phyloP scores from a whole-genome alignment of 495 filamentous ascomycete species.

The Tetracladium setigerum region DNA sequence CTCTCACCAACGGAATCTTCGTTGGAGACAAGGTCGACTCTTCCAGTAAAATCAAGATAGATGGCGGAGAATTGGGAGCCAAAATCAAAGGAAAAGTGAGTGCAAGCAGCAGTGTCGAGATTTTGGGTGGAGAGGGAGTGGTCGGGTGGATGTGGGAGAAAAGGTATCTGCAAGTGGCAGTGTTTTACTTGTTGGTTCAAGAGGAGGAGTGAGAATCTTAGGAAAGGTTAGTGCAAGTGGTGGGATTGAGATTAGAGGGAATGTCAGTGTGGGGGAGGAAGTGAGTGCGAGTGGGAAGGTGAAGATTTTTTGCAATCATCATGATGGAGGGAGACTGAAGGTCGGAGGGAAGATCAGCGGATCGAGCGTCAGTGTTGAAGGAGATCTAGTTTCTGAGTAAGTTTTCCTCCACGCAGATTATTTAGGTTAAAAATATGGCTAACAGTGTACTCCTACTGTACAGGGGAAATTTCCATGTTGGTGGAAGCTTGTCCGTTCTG shows the following conservation, averaged over 20 bases:
- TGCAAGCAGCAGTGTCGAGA: not conserved
- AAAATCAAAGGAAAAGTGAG: not conserved
- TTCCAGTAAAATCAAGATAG: conserved; percentile 2
- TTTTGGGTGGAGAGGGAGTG: not conserved
- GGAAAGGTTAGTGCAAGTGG: conserved; percentile 9
- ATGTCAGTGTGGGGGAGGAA: conserved; percentile 7
- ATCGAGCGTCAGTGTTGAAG: not conserved
- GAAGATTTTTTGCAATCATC: not conserved
- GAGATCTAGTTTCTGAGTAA: conserved; percentile 5
- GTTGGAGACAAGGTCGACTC: conserved; percentile 11
- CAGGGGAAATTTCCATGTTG: conserved; percentile 4
- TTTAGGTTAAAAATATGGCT: not conserved
- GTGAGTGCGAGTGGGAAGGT: conserved; percentile 1
- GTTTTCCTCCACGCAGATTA: not conserved
- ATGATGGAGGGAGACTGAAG: not conserved
- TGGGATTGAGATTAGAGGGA: conserved; percentile 7
- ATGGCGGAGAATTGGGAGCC: conserved; percentile 9
- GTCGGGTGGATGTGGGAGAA: not conserved
- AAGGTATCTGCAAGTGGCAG: conserved; percentile 8
- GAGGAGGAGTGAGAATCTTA: conserved; percentile 2
- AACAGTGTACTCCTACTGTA: not conserved
- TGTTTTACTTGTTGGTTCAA: conserved; percentile 2
- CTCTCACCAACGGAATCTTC: conserved; percentile 2
- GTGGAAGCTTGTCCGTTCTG: conserved; percentile 1
- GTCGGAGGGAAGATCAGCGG: conserved; percentile 5